Evolutionary conservation across 169 alveolate species (phyloP).

Genomic region (Plasmodium knowlesi): DNA sequence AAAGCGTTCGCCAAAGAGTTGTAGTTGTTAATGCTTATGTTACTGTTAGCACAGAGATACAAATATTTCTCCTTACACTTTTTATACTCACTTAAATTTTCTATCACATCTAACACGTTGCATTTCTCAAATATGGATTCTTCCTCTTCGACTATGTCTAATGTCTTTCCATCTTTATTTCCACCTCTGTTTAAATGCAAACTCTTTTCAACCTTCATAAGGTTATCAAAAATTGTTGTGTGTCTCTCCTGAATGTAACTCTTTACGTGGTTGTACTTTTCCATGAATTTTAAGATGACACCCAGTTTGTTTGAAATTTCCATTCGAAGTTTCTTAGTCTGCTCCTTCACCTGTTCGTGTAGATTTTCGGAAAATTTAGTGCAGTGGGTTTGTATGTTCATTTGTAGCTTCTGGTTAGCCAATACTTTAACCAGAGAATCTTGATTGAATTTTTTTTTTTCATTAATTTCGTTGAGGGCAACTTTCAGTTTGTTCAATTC

Average conservation of each 20-base stretch:
- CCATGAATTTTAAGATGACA: slow-evolving; percentile 30
- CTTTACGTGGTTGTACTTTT: slow-evolving; percentile 44
- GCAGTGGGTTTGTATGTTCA: slow-evolving; percentile 50
- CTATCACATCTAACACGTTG: slow-evolving; percentile 12
- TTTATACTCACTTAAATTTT: slow-evolving; percentile 19
- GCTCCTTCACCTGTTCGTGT: slow-evolving; percentile 58
- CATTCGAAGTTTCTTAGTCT: slow-evolving; percentile 55
- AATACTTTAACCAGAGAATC: background rate
- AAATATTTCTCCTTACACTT: slow-evolving; percentile 28
- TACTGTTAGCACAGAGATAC: slow-evolving; percentile 56
- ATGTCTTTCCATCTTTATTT: slow-evolving; percentile 9
- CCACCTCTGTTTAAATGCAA: background rate
- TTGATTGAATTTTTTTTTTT: slow-evolving; percentile 15
- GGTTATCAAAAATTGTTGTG: slow-evolving; percentile 30
- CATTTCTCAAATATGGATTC: background rate
- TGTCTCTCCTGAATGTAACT: slow-evolving; percentile 22
- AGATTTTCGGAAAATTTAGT: slow-evolving; percentile 50
- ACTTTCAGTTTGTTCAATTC: slow-evolving; percentile 12
- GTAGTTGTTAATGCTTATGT: slow-evolving; percentile 43
- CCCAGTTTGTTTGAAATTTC: slow-evolving; percentile 75
- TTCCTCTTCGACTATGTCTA: slow-evolving; percentile 32
- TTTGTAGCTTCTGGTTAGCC: slow-evolving; percentile 20
- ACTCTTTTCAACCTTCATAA: slow-evolving; percentile 34
- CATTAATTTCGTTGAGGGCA: slow-evolving; percentile 28
- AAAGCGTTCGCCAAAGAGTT: background rate